Base-by-base conservation (phyloP, 225 moss, liverwort and hornwort species). In the Antitrichia curtipendula region DNA sequence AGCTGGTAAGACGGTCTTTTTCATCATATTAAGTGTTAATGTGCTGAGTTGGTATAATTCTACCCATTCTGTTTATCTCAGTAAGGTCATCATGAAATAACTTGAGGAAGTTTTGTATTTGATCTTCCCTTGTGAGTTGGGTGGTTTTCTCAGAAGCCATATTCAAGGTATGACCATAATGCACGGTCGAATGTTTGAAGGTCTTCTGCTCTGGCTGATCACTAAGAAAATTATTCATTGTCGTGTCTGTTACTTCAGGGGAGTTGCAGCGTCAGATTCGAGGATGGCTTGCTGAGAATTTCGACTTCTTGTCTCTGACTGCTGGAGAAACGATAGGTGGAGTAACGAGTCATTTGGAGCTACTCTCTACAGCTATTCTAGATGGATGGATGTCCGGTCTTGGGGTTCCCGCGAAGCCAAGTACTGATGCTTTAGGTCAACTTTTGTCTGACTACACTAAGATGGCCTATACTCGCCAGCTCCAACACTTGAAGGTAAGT, bases 361-460 rank as follows among this genome's bases (percentile, higher is more conserved):
- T 93, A 32, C 96, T 99, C 65, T 97, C 99, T 45, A 99, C 99
- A 70, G 97, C 99, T 83, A 96, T 99, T 85, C 92, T 99, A 89
- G 99, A 99, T 90, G 99, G 99, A 45, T 99, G 99, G 99, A 99
- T 99, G 99, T 96, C 99, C 54, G 99, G 99, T 72, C 96, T 99
- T 52, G 99, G 99, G 66, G 96, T 99, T 52, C 95, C 99, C 25
- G 94, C 95, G 50, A 92, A 92, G 70, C 97, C 96, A 45, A 96
- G 96, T 82, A 97, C 99, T n/a, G 99, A 99, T 90, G 97, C 97
- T 47, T 93, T 99, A 62, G 99, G 99, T 45, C 99, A 99, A 88
- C 92, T 99, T 84, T 87, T 99, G 66, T 97, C 97, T 75, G 97
- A 97, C 82, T 99, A 99, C 78, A 94, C 94, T 40, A 97, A 96